These are phyloP conservation scores for Lavandula angustifolia DNA, from an alignment of 257 asterid genomes.

Conservation along the genomic window DNA sequence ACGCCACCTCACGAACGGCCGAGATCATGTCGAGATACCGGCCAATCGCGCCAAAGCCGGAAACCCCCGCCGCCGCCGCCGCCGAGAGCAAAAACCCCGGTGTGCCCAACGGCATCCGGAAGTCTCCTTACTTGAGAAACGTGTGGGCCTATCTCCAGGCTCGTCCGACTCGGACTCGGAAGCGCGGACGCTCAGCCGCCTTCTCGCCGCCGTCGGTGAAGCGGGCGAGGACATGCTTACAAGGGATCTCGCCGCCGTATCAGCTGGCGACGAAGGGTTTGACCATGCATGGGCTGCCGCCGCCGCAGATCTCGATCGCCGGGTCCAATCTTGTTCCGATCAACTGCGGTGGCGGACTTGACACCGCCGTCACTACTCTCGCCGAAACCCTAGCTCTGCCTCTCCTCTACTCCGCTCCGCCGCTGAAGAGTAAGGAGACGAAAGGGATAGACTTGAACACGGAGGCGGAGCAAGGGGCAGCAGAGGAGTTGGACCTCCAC, in stretches of 20 bases:
- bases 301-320: slow-evolving; percentile 36
- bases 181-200: slow-evolving; percentile 72
- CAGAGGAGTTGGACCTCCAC: slow-evolving; percentile 54
- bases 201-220: slow-evolving; percentile 58
- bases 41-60: slow-evolving; percentile 95
- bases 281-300: slow-evolving; percentile 48
- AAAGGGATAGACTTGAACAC: slow-evolving; percentile 58
- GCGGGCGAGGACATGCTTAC: slow-evolving; percentile 48
- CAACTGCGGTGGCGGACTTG: neutral
- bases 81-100: slow-evolving; percentile 23
- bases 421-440: neutral
- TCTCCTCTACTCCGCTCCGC: slow-evolving; percentile 37
- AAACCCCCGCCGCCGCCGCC: slow-evolving; percentile 30
- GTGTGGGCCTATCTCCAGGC: slow-evolving; percentile 88
- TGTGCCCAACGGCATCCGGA: slow-evolving; percentile 53
- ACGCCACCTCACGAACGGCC: slow-evolving; percentile 67
- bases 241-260: slow-evolving; percentile 39
- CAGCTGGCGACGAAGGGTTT: slow-evolving; percentile 32
- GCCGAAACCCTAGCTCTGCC: slow-evolving; percentile 52
- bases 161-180: slow-evolving; percentile 78
- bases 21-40: slow-evolving; percentile 88
- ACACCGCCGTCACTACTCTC: slow-evolving; percentile 46
- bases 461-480: slow-evolving; percentile 33
- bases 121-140: slow-evolving; percentile 64
- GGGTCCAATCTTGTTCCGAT: slow-evolving; percentile 37